Conservation (phyloP, 768 basidiomycete species). For the Mycena sanguinolenta region DNA sequence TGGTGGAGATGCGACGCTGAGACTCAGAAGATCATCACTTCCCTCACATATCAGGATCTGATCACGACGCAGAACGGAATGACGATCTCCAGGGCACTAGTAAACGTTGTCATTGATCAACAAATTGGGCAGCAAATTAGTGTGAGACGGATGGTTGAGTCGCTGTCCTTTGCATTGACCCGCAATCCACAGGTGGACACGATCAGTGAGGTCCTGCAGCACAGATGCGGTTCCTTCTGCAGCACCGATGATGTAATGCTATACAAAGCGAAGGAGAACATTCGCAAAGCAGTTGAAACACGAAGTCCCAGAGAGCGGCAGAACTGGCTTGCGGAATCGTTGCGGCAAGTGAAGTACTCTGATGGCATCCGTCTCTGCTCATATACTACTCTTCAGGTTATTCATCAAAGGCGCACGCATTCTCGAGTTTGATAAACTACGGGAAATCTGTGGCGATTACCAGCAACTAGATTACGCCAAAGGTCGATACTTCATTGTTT, state of each 20-base stretch:
- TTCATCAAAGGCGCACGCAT: constrained; percentile 92
- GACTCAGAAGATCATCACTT: constrained; percentile 75
- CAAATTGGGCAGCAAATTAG: constrained; percentile 98
- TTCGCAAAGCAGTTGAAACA: constrained; percentile 90
- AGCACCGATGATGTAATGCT: constrained; percentile 98
- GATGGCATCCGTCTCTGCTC: constrained; percentile 17
- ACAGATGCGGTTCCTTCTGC: constrained; percentile 96
- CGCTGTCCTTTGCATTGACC: constrained; percentile 33
- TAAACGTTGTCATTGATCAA: constrained; percentile 97
- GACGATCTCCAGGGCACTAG: constrained; percentile 88
- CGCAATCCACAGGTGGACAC: constrained; percentile 84
- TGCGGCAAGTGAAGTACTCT: constrained; percentile 67
- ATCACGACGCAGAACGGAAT: constrained; percentile 89
- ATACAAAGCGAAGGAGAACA: constrained; percentile 97
- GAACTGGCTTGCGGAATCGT: constrained; percentile 86
- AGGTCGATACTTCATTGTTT: constrained; percentile 59
- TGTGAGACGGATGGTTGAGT: constrained; percentile 59
- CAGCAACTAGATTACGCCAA: constrained; percentile 85
- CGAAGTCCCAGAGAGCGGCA: constrained; percentile 80
- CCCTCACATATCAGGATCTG: constrained; percentile 88
- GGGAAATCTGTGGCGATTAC: constrained; percentile 92
- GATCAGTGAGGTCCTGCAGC: constrained; percentile 94
- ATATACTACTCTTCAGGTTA: constrained; percentile 61
- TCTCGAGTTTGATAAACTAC: constrained; percentile 85
- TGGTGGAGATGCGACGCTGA: constrained; percentile 75